Evolutionary conservation across 805 yeast species (phyloP).

Genomic region (Wickerhamomyces subpelliculosus): DNA sequence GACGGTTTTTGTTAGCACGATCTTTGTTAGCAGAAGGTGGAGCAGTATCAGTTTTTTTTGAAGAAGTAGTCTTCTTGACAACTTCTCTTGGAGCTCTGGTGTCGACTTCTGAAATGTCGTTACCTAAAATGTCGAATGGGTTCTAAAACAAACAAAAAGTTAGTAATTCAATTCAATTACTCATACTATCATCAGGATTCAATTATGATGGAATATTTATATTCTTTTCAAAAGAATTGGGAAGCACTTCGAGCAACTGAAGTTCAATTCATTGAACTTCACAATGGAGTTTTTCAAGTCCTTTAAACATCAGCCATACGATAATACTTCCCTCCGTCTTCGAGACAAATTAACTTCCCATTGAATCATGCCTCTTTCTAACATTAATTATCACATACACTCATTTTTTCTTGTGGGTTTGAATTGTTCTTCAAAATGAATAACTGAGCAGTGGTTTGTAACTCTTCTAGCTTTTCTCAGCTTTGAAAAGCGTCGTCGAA

Average conservation of each 20-base stretch:
- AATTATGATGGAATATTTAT: too few species aligned
- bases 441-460: neutral
- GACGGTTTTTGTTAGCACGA: slow-evolving; percentile 66
- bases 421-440: too few species aligned
- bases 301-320: too few species aligned
- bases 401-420: slow-evolving; percentile 4
- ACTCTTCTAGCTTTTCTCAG: slow-evolving; percentile 1
- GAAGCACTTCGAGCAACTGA: too few species aligned
- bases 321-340: neutral
- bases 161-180: neutral
- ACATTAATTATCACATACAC: slow-evolving; percentile 2
- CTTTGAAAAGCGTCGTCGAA: slow-evolving; percentile 6
- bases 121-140: slow-evolving; percentile 76
- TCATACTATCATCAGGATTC: too few species aligned
- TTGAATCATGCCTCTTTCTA: too few species aligned
- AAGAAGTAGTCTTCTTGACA: slow-evolving; percentile 75
- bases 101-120: slow-evolving; percentile 81
- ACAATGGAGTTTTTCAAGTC: too few species aligned
- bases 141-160: slow-evolving; percentile 35
- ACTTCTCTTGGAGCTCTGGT: slow-evolving; percentile 58
- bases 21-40: slow-evolving; percentile 79
- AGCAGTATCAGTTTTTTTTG: slow-evolving; percentile 79
- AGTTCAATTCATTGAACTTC: too few species aligned
- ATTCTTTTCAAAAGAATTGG: too few species aligned
- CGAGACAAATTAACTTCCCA: neutral